A percentile compares a stretch with the other conserved stretches of the same genome.
phyloP scores from a whole-genome alignment of 2,329 filamentous ascomycete genomes.

The Escovopsis sp. region DNA sequence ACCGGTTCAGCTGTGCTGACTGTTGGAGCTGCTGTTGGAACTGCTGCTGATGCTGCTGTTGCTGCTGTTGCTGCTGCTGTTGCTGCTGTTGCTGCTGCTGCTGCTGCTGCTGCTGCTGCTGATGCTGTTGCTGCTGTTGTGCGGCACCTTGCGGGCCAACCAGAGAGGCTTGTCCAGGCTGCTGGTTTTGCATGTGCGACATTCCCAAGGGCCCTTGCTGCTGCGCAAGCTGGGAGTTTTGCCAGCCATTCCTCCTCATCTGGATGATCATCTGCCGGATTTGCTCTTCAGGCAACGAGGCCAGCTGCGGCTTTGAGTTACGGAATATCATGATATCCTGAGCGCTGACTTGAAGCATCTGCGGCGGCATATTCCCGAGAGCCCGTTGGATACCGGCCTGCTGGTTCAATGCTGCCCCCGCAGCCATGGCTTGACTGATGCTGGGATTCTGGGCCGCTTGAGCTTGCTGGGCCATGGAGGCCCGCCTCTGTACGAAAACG shows the following conservation, averaged over 20 bases:
- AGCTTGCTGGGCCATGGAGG: conserved; percentile 14
- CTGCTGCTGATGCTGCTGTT: conserved; percentile 11
- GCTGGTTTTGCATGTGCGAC: conserved; percentile 21
- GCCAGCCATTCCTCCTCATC: conserved; percentile 19
- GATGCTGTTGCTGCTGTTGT: conserved; percentile 39
- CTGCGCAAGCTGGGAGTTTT: conserved; percentile 16
- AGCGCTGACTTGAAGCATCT: conserved; percentile 17
- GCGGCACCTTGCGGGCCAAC: conserved; percentile 33
- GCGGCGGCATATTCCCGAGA: conserved; percentile 13
- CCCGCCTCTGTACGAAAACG: conserved; percentile 15
- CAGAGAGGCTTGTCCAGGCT: conserved; percentile 24
- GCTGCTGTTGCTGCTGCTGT: conserved; percentile 14
- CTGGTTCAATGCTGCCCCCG: conserved; percentile 13
- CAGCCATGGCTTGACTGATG: conserved; percentile 10
- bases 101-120: conserved; percentile 14
- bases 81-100: conserved; percentile 9
- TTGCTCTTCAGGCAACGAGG: conserved; percentile 18
- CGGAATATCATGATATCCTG: conserved; percentile 20
- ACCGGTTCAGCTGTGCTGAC: conserved; percentile 8
- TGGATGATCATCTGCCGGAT: conserved; percentile 16
- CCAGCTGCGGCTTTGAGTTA: conserved; percentile 11
- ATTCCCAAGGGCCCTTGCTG: conserved; percentile 7
- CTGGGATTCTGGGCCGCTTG: conserved; percentile 16
- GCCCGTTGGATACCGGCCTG: conserved; percentile 14
- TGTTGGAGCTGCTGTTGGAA: conserved; percentile 12